Evolutionary conservation across 2,329 filamentous ascomycete genomes (phyloP).

Genomic region (Harringtonia aguacate): DNA sequence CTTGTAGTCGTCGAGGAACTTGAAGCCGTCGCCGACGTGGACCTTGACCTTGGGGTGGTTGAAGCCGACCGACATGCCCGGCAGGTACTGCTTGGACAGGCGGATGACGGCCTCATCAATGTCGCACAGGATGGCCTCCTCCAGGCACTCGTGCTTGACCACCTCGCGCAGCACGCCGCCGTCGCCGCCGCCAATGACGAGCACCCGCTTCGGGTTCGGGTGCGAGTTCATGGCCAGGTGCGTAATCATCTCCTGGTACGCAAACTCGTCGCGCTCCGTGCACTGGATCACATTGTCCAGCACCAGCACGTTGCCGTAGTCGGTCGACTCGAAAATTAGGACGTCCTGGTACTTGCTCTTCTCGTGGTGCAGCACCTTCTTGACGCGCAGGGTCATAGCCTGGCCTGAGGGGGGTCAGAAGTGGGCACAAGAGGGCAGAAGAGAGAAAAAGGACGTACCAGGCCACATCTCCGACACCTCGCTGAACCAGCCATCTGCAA

Average conservation of each 20-base stretch:
- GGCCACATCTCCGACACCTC: conserved; percentile 99
- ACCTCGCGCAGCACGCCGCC: conserved; percentile 96
- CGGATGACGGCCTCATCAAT: conserved; percentile 99
- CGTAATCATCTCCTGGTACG: conserved; percentile 99
- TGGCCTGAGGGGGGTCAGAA: conserved; percentile 56
- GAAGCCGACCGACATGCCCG: conserved; percentile 86
- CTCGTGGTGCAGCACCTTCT: conserved; percentile 97
- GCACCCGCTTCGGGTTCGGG: conserved; percentile 94
- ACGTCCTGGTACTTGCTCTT: conserved; percentile 99
- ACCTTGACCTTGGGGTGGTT: conserved; percentile 87
- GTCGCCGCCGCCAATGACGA: conserved; percentile 96
- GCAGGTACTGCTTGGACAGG: conserved; percentile 95
- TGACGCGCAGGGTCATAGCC: conserved; percentile 96
- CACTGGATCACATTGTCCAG: conserved; percentile 98
- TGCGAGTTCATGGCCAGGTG: conserved; percentile 98
- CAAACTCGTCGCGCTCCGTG: conserved; percentile 98
- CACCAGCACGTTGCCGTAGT: conserved; percentile 92
- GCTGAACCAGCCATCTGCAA: conserved; percentile 96
- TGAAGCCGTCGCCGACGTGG: conserved; percentile 95
- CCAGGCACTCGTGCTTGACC: conserved; percentile 95
- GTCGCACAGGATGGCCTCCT: conserved; percentile 94
- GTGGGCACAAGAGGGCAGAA: neutral
- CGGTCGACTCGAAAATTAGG: conserved; percentile 94
- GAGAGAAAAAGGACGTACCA: conserved; percentile 27
- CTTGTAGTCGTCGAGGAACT: conserved; percentile 95